Conservation (phyloP, 768 basidiomycete species). For the Rhodocollybia butyracea region DNA sequence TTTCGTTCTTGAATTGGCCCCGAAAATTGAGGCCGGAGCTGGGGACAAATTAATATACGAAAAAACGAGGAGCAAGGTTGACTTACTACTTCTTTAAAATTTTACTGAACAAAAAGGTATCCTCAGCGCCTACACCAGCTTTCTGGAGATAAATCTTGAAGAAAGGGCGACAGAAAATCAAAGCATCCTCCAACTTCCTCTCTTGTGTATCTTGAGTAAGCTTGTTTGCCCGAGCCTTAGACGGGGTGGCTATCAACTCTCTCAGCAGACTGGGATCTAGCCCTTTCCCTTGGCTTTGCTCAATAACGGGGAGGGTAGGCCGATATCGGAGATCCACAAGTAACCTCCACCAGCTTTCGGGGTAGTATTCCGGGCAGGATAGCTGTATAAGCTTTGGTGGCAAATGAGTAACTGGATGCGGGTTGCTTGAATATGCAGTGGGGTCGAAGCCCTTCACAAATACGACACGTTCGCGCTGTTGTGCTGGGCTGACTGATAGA, state of each 20-base stretch:
- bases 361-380: neutral
- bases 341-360: neutral
- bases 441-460: neutral
- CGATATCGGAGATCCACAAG: neutral
- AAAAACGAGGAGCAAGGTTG: neutral
- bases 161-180: neutral
- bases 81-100: neutral
- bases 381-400: neutral
- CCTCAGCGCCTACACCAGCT: neutral
- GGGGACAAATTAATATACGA: neutral
- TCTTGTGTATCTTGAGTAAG: neutral
- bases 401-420: neutral
- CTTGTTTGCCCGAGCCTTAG: neutral
- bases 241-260: neutral
- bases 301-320: neutral
- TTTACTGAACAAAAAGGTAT: neutral
- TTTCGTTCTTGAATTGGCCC: neutral
- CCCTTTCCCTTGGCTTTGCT: neutral
- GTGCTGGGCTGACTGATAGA: neutral
- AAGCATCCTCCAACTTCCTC: neutral
- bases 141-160: neutral
- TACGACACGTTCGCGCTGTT: neutral
- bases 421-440: neutral
- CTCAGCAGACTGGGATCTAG: neutral
- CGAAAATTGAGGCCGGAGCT: neutral